Evolutionary conservation across 176 grass and related monocot genomes (phyloP), one percentile per base, ranked within the genome.

Genomic region (Lolium perenne): DNA sequence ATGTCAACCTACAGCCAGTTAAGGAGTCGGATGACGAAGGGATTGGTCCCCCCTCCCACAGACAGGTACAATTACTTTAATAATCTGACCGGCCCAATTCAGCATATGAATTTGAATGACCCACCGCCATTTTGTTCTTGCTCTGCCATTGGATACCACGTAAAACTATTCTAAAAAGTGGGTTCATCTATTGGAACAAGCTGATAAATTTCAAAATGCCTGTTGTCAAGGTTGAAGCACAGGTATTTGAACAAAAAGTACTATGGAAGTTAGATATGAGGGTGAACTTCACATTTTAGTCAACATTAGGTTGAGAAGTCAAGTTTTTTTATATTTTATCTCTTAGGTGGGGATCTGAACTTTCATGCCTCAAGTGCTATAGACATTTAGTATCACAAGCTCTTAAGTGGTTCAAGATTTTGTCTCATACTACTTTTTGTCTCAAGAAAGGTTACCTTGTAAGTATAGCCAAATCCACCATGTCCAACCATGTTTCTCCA

Each of bases 391-490:
- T 23, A 60, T 43, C 40, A 1, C 20, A 21, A 9, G 18, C n/a
- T 78, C 32, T 78, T 78, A 21, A 43, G 16, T 8, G 4, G 35
- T 78, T 9, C 0, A 78, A 58, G 32, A 40, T 22, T 74, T 54
- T 43, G 2, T 49, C 5, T 21, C 32, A 77, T 77, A 10, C 74
- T 45, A 71, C 8, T 35, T 51, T 40, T 40, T 6, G n/a, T 6
- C 0, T 59, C 6, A 41, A 38, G 18, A 78, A 58, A 78, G 9
- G 38, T 58, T 83, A 88, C 86, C 86, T 83, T 88, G 53, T 83
- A 88, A 71, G 46, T 54, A 62, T 23, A 3, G 2, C 86, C 86
- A 60, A 88, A 88, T 71, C 51, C 80, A 71, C 80, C 86, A 8
- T 25, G 0, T 18, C 72, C 86, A 58, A 83, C 12, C 32, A 88